These are phyloP conservation scores for Cladorrhinum samala DNA, from an alignment of 495 filamentous ascomycete species.

Conservation along the genomic window DNA sequence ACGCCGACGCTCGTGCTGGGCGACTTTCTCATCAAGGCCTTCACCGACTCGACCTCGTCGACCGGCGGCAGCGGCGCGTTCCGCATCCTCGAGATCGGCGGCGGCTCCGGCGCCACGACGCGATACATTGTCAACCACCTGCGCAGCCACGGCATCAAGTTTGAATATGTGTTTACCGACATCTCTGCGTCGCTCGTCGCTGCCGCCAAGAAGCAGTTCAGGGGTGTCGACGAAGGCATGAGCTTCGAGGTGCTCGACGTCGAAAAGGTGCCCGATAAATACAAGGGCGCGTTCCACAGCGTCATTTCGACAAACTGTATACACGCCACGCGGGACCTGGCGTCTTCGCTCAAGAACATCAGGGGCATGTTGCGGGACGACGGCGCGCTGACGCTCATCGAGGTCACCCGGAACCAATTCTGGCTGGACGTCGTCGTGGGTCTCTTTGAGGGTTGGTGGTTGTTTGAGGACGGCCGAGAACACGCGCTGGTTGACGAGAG, in stretches of 20 bases:
- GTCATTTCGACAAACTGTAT: constrained; percentile 48
- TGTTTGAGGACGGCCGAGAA: constrained; percentile 27
- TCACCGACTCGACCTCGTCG: neutral
- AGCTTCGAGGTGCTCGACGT: constrained; percentile 44
- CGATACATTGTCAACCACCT: neutral
- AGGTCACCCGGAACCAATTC: constrained; percentile 30
- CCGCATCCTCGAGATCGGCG: constrained; percentile 45
- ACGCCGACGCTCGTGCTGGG: neutral
- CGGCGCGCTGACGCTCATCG: constrained; percentile 33
- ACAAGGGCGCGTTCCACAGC: constrained; percentile 40
- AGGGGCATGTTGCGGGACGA: constrained; percentile 33
- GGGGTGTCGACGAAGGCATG: constrained; percentile 30
- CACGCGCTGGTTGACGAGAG: neutral
- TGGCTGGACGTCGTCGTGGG: constrained; percentile 48
- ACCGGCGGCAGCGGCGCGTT: neutral
- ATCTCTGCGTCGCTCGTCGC: constrained; percentile 46
- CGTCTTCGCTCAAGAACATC: constrained; percentile 26
- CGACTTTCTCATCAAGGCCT: neutral
- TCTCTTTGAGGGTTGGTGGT: constrained; percentile 49
- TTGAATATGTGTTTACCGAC: constrained; percentile 48
- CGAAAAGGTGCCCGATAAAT: constrained; percentile 45
- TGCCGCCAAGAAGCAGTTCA: constrained; percentile 38
- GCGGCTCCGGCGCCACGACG: constrained; percentile 47
- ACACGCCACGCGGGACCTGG: constrained; percentile 37
- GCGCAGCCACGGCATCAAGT: constrained; percentile 29